Percentiles rank a stretch among this genome's conserved stretches.
Conservation (phyloP, 2,329 filamentous ascomycete genomes). For the Ophiostoma novo-ulmi region DNA sequence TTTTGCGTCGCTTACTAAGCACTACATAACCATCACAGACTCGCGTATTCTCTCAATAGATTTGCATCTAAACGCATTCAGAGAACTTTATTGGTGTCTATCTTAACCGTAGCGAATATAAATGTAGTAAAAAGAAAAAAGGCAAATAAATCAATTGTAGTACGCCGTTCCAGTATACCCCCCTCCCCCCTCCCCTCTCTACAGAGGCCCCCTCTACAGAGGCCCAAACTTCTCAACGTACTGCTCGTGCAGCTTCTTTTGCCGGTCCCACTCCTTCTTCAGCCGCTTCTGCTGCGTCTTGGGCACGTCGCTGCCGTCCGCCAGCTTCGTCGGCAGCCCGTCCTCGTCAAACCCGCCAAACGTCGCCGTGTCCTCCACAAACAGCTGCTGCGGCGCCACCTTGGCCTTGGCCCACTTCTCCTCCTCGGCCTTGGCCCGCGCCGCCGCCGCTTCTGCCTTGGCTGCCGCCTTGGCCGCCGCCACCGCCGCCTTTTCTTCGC, state of each 20-base stretch:
- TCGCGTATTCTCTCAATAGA: background rate
- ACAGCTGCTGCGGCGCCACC: constrained; percentile 33
- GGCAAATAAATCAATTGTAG: background rate
- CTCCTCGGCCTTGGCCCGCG: constrained; percentile 36
- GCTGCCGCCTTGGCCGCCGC: constrained; percentile 47
- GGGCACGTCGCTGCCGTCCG: constrained; percentile 57
- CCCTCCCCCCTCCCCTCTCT: background rate
- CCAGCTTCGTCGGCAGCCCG: constrained; percentile 58
- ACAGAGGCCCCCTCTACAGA: background rate
- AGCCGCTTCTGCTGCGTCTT: constrained; percentile 63
- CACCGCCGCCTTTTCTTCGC: constrained; percentile 49
- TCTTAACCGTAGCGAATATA: background rate
- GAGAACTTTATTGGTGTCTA: background rate
- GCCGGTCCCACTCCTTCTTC: constrained; percentile 64
- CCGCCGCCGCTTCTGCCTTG: constrained; percentile 41
- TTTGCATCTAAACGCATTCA: background rate
- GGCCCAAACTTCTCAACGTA: constrained; percentile 35
- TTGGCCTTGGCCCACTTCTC: constrained; percentile 31
- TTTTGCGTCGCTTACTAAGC: background rate
- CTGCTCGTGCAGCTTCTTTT: constrained; percentile 62
- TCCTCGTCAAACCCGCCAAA: constrained; percentile 62
- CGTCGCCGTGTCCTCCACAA: constrained; percentile 42
- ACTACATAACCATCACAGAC: too few species aligned
- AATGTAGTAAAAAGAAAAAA: background rate
- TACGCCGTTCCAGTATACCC: background rate